Evolutionary conservation across 176 grass and related monocot species (phyloP).

Genomic region (Paspalum vaginatum): DNA sequence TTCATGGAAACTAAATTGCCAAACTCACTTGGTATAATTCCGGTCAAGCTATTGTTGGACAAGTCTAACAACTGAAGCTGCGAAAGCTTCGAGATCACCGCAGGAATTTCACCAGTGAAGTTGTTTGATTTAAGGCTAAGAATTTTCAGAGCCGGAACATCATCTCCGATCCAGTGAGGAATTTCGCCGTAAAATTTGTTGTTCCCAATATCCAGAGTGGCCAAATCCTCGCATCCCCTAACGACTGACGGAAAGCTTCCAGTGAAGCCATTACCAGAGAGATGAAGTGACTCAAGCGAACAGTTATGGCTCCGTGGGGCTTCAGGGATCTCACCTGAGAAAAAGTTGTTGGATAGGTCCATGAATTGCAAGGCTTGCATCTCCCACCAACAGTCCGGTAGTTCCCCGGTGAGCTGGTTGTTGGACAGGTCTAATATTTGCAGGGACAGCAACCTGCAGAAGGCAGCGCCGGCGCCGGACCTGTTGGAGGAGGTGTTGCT

Average conservation of each 20-base stretch:
- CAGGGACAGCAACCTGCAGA: slow-evolving; percentile 57
- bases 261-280: too few species aligned
- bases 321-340: too few species aligned
- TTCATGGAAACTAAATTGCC: slow-evolving; percentile 61
- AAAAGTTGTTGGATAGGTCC: too few species aligned
- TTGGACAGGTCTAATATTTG: slow-evolving; percentile 71
- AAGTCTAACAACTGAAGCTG: slow-evolving; percentile 69
- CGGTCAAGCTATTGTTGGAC: slow-evolving; percentile 56
- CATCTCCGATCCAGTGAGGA: too few species aligned
- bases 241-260: too few species aligned
- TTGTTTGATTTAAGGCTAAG: slow-evolving; percentile 60
- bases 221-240: too few species aligned
- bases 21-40: slow-evolving; percentile 55
- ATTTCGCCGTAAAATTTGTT: too few species aligned
- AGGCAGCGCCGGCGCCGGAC: slow-evolving; percentile 38
- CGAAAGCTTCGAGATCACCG: slow-evolving; percentile 30
- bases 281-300: too few species aligned
- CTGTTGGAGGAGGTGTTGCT: slow-evolving; percentile 46
- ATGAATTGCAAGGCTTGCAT: too few species aligned
- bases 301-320: too few species aligned
- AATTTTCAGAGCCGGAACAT: slow-evolving; percentile 46
- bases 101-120: slow-evolving; percentile 56
- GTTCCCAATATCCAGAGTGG: too few species aligned
- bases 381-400: too few species aligned
- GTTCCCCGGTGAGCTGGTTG: slow-evolving; percentile 30